Percentiles rank a stretch among this genome's conserved stretches.
Evolutionary conservation across 345 rosid genomes (phyloP).

Genomic region (Psidium guajava): DNA sequence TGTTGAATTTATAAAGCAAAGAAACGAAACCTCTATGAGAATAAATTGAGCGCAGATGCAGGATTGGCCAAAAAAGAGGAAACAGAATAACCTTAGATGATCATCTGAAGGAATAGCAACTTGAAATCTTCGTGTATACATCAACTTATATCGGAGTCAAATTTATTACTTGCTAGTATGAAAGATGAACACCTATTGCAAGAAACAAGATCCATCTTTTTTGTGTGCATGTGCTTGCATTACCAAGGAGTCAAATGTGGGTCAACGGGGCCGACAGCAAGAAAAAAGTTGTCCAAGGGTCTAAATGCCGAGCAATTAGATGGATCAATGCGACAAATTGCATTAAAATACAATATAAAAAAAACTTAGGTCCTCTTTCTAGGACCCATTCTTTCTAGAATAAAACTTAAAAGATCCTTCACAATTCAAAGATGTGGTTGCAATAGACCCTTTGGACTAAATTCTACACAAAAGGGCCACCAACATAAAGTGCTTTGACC

Average conservation of each 20-base stretch:
- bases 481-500: not conserved
- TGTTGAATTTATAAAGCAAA: not conserved
- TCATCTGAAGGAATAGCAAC: not conserved
- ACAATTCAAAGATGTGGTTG: not conserved
- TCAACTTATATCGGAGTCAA: not conserved
- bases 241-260: not conserved
- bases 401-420: not conserved
- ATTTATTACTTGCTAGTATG: not conserved
- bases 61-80: not conserved
- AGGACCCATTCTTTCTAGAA: not conserved
- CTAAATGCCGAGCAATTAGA: not conserved
- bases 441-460: not conserved
- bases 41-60: not conserved
- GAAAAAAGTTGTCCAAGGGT: not conserved
- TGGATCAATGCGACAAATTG: not conserved
- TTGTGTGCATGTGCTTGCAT: not conserved
- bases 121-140: not conserved
- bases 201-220: not conserved
- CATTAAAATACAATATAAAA: not conserved
- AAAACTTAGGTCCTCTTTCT: not conserved
- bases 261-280: not conserved
- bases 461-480: not conserved
- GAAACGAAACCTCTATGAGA: not conserved
- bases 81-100: not conserved
- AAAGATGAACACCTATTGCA: not conserved